phyloP scores from a whole-genome alignment of 129 eudicot genomes.

The Heracleum sosnowskyi region DNA sequence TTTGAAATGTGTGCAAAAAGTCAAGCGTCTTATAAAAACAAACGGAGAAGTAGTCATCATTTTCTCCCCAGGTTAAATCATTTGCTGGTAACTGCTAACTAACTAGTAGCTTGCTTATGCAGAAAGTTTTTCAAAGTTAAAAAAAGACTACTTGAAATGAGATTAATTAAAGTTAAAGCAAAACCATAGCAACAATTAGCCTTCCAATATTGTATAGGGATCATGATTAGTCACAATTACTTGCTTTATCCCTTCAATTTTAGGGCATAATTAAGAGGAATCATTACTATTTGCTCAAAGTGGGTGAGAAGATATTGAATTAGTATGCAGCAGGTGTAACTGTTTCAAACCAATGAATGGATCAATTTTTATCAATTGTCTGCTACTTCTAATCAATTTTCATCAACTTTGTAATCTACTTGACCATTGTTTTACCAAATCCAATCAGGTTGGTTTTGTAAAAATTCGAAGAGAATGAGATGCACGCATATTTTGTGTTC shows the following conservation, averaged over 20 bases:
- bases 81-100: conserved; percentile 3
- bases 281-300: not conserved
- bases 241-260: not conserved
- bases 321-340: not conserved
- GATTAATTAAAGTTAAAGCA: conserved; percentile 2
- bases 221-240: not conserved
- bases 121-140: not conserved
- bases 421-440: not conserved
- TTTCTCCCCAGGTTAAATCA: not conserved
- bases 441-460: no score
- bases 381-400: not conserved
- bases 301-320: not conserved
- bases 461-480: not conserved
- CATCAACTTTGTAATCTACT: no score
- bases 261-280: not conserved
- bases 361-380: not conserved
- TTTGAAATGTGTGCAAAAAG: no score
- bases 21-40: no score
- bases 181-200: not conserved
- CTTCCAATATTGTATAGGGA: not conserved
- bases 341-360: not conserved
- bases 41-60: no score
- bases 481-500: not conserved
- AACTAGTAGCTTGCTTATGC: conserved; percentile 1
- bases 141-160: not conserved